Conservation (phyloP, 345 rosid species). For the Corchorus capsularis region DNA sequence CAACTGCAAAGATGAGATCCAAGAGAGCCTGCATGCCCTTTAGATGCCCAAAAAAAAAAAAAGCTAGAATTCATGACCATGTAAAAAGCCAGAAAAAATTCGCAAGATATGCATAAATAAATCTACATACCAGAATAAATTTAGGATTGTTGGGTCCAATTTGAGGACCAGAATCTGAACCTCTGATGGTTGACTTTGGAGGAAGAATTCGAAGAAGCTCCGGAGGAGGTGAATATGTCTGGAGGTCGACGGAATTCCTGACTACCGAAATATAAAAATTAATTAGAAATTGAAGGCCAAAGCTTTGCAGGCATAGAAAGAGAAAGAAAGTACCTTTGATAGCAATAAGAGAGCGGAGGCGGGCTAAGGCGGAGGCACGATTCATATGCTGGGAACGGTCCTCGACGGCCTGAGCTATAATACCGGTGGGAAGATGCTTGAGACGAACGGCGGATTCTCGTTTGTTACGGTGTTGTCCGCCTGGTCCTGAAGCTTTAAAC, state of each 20-base stretch:
- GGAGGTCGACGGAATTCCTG: slow-evolving; percentile 64
- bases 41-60: slow-evolving; percentile 4
- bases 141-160: slow-evolving; percentile 93
- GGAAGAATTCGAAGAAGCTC: slow-evolving; percentile 95
- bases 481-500: slow-evolving; percentile 82
- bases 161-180: slow-evolving; percentile 65
- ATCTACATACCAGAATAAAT: slow-evolving; percentile 57
- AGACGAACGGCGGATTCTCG: slow-evolving; percentile 92
- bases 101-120: background rate
- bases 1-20: slow-evolving; percentile 71
- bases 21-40: slow-evolving; percentile 95
- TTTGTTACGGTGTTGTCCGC: slow-evolving; percentile 97
- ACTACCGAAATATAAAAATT: slow-evolving; percentile 40
- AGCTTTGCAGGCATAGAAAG: background rate
- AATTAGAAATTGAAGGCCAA: background rate
- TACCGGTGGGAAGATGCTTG: slow-evolving; percentile 84
- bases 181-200: slow-evolving; percentile 67
- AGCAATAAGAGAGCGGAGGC: slow-evolving; percentile 80
- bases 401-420: slow-evolving; percentile 83
- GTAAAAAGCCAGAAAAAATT: background rate
- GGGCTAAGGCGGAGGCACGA: slow-evolving; percentile 77
- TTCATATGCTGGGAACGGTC: slow-evolving; percentile 96
- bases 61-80: background rate
- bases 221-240: slow-evolving; percentile 61
- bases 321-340: slow-evolving; percentile 53